Conservation (phyloP, 768 basidiomycete species). For the Cytidiella melzeri region DNA sequence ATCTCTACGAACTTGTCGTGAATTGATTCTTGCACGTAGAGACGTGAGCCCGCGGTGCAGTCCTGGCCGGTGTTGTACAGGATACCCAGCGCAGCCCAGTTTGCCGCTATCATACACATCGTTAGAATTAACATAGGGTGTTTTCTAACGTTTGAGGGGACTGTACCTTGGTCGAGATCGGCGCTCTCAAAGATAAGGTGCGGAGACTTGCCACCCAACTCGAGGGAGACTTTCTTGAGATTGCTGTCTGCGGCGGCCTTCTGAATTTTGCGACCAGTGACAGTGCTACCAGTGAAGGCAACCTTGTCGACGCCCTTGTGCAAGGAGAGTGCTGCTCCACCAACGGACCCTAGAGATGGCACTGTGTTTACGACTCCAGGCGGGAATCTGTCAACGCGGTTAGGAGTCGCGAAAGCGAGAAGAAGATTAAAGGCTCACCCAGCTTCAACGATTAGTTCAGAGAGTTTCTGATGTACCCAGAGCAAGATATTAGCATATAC, state of each 20-base stretch:
- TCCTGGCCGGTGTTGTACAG: constrained; percentile 90
- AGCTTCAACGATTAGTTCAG: constrained; percentile 75
- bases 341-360: constrained; percentile 73
- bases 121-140: not conserved
- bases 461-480: constrained; percentile 53
- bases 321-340: constrained; percentile 77
- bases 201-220: constrained; percentile 91
- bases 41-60: constrained; percentile 87
- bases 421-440: constrained; percentile 43
- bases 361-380: constrained; percentile 88
- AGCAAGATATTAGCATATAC: not conserved
- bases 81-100: constrained; percentile 82
- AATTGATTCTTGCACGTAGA: constrained; percentile 83
- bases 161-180: constrained; percentile 76
- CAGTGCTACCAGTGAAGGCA: constrained; percentile 91
- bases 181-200: constrained; percentile 88
- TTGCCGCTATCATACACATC: constrained; percentile 47
- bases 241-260: constrained; percentile 90
- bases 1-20: constrained; percentile 78
- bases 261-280: constrained; percentile 86
- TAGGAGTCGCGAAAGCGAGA: not conserved
- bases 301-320: constrained; percentile 90
- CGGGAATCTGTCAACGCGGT: constrained; percentile 55
- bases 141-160: not conserved
- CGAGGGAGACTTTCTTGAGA: constrained; percentile 93